Evolutionary conservation across 139 green algal species (phyloP), one percentile per base, ranked within the genome.

Genomic region (Haematococcus lacustris): DNA sequence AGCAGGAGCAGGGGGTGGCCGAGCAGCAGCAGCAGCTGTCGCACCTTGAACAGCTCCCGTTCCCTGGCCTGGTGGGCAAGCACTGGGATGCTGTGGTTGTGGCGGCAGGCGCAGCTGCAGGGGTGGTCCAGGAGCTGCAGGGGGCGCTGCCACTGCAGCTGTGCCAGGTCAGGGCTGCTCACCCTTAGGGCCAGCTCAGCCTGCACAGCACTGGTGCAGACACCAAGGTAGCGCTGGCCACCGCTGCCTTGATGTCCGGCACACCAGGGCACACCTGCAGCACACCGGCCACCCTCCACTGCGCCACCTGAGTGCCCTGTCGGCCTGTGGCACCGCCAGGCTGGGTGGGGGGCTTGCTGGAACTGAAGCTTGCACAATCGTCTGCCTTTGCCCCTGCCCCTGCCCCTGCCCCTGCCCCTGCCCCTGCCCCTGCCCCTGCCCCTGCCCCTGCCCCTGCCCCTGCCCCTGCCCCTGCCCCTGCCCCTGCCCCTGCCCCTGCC

Each of bases 131-230:
- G 21, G 53, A 64, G 53, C 53, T 64, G 51, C 38, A 40, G 2
- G 7, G 40, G 21, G 3, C 17, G 39, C 57, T 91, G 23, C 80
- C 86, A 0, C 38, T 92, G 43, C 73, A 88, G 25, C 74, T 92
- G 5, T 88, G 82, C 63, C 79, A 81, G 73, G 73, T 78, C 23
- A 4, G 53, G 23, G 4, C 43, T 53, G 9, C 17, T 28, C 43
- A 17, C 43, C 9, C 9, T 53, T 9, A 53, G 43, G 9, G 9
- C 9, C 9, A 53, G 9, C 43, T 53, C 9, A 53, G 9, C 43
- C 17, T 53, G 9, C 43, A 28, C 17, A 53, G 9, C 43, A 28
- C 9, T 53, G 43, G 43, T 53, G 43, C 43, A 53, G 9, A 17
- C 43, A 53, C 17, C 43, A 28, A 28, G 9, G 9, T 9, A 53